Evolutionary conservation across 2,329 filamentous ascomycete species (phyloP).

Genomic region (Sclerotinia minor): DNA sequence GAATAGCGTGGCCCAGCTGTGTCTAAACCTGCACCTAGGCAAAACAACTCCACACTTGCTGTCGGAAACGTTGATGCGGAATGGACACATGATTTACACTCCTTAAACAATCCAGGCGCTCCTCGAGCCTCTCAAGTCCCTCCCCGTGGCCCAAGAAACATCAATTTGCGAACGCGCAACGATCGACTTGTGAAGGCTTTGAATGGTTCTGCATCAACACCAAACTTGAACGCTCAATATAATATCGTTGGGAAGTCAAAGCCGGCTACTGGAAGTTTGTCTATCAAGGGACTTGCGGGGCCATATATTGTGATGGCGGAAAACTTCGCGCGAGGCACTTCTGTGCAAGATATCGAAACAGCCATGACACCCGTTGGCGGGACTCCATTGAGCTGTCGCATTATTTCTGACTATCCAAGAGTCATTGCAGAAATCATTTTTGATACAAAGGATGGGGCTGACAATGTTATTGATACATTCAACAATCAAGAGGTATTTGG

Average conservation of each 20-base stretch:
- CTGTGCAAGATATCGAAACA: conserved; percentile 78
- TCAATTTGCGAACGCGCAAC: conserved; percentile 34
- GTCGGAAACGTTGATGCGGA: conserved; percentile 62
- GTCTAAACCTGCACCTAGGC: conserved; percentile 34
- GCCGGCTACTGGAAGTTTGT: conserved; percentile 53
- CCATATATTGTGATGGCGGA: conserved; percentile 73
- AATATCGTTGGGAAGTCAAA: conserved; percentile 43
- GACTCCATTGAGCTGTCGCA: conserved; percentile 63
- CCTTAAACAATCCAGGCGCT: conserved; percentile 46
- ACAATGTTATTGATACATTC: conserved; percentile 73
- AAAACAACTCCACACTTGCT: conserved; percentile 39
- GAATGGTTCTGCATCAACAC: conserved; percentile 38
- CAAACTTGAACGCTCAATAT: conserved; percentile 40
- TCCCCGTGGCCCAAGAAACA: conserved; percentile 39
- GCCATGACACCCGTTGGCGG: conserved; percentile 77
- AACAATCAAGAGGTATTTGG: conserved; percentile 71
- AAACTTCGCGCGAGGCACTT: conserved; percentile 81
- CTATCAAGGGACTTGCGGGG: conserved; percentile 71
- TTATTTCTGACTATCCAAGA: conserved; percentile 67
- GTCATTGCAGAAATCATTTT: conserved; percentile 79
- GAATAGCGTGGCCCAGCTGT: conserved; percentile 31
- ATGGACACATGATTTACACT: conserved; percentile 72
- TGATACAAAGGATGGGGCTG: conserved; percentile 68
- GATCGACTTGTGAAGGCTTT: conserved; percentile 36
- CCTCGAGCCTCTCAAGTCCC: conserved; percentile 45